Evolutionary conservation across 2,329 filamentous ascomycete genomes (phyloP).

Genomic region (Fonsecaea erecta): DNA sequence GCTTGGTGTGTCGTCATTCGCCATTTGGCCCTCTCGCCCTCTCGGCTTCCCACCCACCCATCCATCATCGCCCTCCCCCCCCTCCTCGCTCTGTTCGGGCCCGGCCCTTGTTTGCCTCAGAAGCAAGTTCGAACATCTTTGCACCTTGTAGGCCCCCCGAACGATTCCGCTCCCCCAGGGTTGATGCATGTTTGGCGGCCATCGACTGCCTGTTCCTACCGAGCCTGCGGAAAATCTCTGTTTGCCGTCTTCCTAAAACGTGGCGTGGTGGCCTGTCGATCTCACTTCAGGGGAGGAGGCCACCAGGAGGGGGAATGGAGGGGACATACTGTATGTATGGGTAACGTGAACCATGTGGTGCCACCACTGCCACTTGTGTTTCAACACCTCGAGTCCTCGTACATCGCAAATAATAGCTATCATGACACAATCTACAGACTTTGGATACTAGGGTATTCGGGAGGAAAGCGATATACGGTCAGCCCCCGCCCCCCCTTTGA

Average conservation of each 20-base stretch:
- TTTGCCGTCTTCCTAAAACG: constrained; percentile 14
- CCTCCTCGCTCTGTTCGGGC: not conserved
- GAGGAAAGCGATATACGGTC: constrained; percentile 1
- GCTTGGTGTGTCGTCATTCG: constrained; percentile 15
- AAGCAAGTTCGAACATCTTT: constrained; percentile 7
- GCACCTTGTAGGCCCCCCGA: not conserved
- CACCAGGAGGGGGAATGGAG: too few relatives aligned
- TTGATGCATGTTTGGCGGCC: constrained; percentile 4
- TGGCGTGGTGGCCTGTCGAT: constrained; percentile 30
- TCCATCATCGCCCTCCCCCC: not conserved
- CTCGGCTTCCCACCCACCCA: not conserved
- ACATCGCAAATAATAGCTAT: not conserved
- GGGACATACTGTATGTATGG: too few relatives aligned
- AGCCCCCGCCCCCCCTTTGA: not conserved
- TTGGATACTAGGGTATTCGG: not conserved
- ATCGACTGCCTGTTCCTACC: constrained; percentile 10
- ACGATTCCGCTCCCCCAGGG: not conserved
- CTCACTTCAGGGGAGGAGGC: constrained; percentile 1
- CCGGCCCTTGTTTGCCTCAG: constrained; percentile 12
- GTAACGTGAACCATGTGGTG: constrained; percentile 7
- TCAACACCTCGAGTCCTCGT: not conserved
- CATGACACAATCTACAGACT: not conserved
- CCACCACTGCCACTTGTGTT: constrained; percentile 1
- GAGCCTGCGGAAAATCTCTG: constrained; percentile 15
- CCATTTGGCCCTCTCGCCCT: not conserved